Base-by-base conservation (phyloP, 495 filamentous ascomycete genomes). In the Lophium mytilinum region DNA sequence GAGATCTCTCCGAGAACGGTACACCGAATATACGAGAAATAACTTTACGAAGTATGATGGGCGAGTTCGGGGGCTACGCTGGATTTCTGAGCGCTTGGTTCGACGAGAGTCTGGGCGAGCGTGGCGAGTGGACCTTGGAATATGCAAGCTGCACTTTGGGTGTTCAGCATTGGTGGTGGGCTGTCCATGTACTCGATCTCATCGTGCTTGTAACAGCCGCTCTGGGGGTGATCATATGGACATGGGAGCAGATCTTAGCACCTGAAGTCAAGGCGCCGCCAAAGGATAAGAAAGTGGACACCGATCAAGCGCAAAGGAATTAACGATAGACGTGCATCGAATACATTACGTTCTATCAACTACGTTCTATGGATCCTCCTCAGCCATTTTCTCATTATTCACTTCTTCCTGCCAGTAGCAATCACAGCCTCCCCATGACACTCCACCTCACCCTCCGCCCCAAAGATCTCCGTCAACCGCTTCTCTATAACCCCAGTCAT, bases 11-110 rank as follows among this genome's bases (percentile, higher is more conserved):
- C 15, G 71, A 70, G 9, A 62, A 67, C 0, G 71, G 66, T 0
- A 17, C 76, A 1, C 80, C 80, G 0, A 81, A 80, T 0, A 75
- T 96, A n/a, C 74, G 90, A 2, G 93, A 97, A 71, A 81, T 96
- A 51, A 98, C 93, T 0, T 86, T 97, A 5, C 80, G 89, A n/a
- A 95, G 89, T 62, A 96, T 98, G 93, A 98, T 98, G 93, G 93
- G 92, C 21, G 87, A 87, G 24, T 97, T 83, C 65, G 84, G 82
- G 17, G 93, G 93, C 4, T 90, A 95, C 68, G 91, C 89, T 0
- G 94, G 89, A 0, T 73, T 98, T 33, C 68, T 98, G 41, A 90
- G 84, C 40, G 75, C 86, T 1, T 98, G 94, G 94, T 97, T 90
- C 66, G 88, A 97, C 70, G 64, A 77, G 39, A 72, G 76, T 5